Evolutionary conservation across 2,329 filamentous ascomycete genomes (phyloP), one percentile per base, ranked within the genome.

Genomic region (Clonostachys solani): DNA sequence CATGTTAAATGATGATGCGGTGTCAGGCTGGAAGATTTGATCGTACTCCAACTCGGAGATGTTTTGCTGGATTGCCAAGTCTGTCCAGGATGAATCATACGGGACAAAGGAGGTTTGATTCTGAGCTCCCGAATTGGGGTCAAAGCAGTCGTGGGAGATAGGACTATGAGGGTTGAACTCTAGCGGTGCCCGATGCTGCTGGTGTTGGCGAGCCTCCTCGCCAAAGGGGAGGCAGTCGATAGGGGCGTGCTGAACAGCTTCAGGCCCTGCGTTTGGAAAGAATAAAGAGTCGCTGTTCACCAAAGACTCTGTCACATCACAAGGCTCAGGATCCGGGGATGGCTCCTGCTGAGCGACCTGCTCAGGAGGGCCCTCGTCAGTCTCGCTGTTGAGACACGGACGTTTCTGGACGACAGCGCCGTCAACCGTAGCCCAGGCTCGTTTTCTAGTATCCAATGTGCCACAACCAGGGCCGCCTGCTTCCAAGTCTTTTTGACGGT

Each of bases 1-100:
- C 64, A 82, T 81, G 47, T 84, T 84, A 57, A 84, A 84, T 1
- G 80, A 82, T 55, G 74, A 81, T 33, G 80, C 80, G 57, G 80
- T 84, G 55, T 84, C 80, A 41, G 80, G 73, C 48, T 76, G 75
- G 54, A 83, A 82, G 34, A 77, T 71, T 44, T 82, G 75, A 45
- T 79, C 75, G 53, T 75, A 77, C 15, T 56, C 53, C 23, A 56
- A 37, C 34, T 57, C 52, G 12, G 42, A 34, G 17, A 33, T 33
- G 6, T 34, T 33, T 16, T 43, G 42, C 12, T 16, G 34, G 5
- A 33, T 17, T 7, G 17, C 42, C 8, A 16, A 16, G 23, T 34
- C 42, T 17, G 42, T 23, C 23, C 23, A 42, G 12, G 40, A 29
- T 29, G 19, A 18, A 12, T 42, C 18, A 42, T 42, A 42, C 18